phyloP scores from a whole-genome alignment of 1,139 yeast genomes.

The Taphrina deformans region DNA sequence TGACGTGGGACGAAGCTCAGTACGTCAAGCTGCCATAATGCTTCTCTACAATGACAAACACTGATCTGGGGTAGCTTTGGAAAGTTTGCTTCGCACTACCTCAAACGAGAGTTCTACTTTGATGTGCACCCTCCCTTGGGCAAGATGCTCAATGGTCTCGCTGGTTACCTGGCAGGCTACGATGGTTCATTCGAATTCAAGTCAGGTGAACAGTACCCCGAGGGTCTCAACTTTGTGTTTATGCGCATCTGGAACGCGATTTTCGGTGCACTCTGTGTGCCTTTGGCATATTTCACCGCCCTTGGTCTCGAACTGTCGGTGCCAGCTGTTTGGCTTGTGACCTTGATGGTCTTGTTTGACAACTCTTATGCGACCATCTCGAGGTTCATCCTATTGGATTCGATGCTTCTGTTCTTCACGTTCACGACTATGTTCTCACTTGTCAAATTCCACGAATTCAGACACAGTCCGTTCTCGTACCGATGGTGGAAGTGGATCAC shows the following conservation, averaged over 20 bases:
- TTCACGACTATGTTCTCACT: constrained; percentile 77
- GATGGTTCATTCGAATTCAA: constrained; percentile 95
- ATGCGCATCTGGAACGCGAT: constrained; percentile 94
- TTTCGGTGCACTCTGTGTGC: constrained; percentile 87
- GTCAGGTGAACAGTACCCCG: constrained; percentile 83
- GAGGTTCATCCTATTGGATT: constrained; percentile 87
- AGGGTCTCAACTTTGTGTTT: constrained; percentile 76
- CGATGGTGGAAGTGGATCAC: constrained; percentile 95
- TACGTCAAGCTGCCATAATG: constrained; percentile 47
- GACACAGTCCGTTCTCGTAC: constrained; percentile 61
- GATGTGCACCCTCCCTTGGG: constrained; percentile 99
- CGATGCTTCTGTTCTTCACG: constrained; percentile 93
- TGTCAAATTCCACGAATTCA: constrained; percentile 74
- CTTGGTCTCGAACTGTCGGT: constrained; percentile 79
- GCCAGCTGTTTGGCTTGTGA: constrained; percentile 83
- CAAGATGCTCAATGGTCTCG: constrained; percentile 91
- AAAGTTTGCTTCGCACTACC: constrained; percentile 88
- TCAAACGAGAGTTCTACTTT: constrained; percentile 90
- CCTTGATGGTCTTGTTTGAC: constrained; percentile 64
- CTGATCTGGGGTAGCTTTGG: constrained; percentile 57
- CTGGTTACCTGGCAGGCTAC: constrained; percentile 92
- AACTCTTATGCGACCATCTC: constrained; percentile 85
- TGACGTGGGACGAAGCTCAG: constrained; percentile 97
- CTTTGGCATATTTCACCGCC: constrained; percentile 88
- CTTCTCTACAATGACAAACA: constrained; percentile 39